Percentiles rank a stretch among this genome's conserved stretches.
These are phyloP conservation scores for Botrytis pseudocinerea DNA, from an alignment of 2,329 filamentous ascomycete genomes.

Conservation along the genomic window DNA sequence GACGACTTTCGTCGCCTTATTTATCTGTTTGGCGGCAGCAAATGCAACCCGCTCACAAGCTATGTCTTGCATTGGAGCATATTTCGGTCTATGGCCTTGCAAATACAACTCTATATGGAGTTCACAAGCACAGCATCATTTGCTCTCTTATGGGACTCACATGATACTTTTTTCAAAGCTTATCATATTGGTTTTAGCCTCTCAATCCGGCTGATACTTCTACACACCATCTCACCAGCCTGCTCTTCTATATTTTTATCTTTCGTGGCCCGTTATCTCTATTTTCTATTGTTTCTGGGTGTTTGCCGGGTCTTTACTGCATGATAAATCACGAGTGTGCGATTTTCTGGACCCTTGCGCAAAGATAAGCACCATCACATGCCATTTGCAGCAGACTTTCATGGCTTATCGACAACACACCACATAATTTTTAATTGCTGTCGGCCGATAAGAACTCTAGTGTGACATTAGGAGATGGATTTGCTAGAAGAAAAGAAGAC, in stretches of 20 bases:
- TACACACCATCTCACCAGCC: slow-evolving; percentile 5
- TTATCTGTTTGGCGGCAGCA: background rate
- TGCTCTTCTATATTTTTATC: background rate
- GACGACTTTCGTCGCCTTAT: background rate
- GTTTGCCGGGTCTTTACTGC: slow-evolving; percentile 1
- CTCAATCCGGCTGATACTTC: background rate
- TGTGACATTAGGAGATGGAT: background rate
- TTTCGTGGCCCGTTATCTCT: background rate
- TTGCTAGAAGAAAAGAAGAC: slow-evolving; percentile 16
- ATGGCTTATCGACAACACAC: slow-evolving; percentile 22
- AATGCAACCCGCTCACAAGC: background rate
- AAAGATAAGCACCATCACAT: slow-evolving; percentile 25
- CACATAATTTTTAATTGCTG: background rate
- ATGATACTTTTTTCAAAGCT: background rate
- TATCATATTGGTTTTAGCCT: slow-evolving; percentile 9
- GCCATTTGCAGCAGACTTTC: slow-evolving; percentile 20
- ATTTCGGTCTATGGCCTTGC: background rate
- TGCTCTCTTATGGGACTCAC: slow-evolving; percentile 11
- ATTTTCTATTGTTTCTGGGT: background rate
- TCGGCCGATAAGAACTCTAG: background rate
- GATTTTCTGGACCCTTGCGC: slow-evolving; percentile 10
- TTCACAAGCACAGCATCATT: slow-evolving; percentile 20
- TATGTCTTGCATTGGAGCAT: background rate
- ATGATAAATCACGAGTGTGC: slow-evolving; percentile 18
- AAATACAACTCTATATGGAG: background rate